Evolutionary conservation across 495 filamentous ascomycete genomes (phyloP).

Genomic region (Penicillium maclennaniae): DNA sequence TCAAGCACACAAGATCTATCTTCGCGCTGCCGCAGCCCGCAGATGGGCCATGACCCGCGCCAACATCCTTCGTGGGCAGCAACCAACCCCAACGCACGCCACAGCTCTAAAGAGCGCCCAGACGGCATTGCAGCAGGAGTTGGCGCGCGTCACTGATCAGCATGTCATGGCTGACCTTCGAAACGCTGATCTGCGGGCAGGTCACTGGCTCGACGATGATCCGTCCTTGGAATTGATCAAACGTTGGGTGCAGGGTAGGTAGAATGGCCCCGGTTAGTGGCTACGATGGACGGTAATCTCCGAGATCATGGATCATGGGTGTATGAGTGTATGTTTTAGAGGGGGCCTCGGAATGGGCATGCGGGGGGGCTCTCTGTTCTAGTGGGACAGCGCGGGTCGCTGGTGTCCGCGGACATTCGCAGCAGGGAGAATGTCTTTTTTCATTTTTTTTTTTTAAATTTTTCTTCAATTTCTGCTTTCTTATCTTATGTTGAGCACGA

Average conservation of each 20-base stretch:
- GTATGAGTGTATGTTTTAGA: constrained; percentile 10
- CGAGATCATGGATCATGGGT: not conserved
- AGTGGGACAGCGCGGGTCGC: constrained; percentile 23
- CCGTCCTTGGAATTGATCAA: constrained; percentile 48
- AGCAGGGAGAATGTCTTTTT: constrained; percentile 11
- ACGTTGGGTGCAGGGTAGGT: constrained; percentile 41
- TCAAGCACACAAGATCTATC: constrained; percentile 80
- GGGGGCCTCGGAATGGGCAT: constrained; percentile 4
- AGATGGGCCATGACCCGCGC: constrained; percentile 77
- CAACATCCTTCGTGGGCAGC: constrained; percentile 60
- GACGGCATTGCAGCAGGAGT: constrained; percentile 56
- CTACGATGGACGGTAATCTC: not conserved
- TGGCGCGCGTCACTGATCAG: constrained; percentile 64
- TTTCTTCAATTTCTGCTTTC: constrained; percentile 4
- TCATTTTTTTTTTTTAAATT: not conserved
- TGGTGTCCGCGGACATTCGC: constrained; percentile 4
- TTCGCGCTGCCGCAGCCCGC: constrained; percentile 70
- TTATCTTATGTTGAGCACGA: constrained; percentile 4
- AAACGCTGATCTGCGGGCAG: constrained; percentile 58
- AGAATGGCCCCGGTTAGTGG: constrained; percentile 8
- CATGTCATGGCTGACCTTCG: constrained; percentile 62
- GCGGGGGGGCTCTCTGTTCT: constrained; percentile 3
- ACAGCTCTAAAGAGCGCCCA: constrained; percentile 56
- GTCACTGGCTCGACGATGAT: constrained; percentile 73
- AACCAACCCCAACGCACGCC: constrained; percentile 54